These are phyloP conservation scores for Alternaria burnsii DNA, from an alignment of 2,329 filamentous ascomycete species.

Conservation along the genomic window DNA sequence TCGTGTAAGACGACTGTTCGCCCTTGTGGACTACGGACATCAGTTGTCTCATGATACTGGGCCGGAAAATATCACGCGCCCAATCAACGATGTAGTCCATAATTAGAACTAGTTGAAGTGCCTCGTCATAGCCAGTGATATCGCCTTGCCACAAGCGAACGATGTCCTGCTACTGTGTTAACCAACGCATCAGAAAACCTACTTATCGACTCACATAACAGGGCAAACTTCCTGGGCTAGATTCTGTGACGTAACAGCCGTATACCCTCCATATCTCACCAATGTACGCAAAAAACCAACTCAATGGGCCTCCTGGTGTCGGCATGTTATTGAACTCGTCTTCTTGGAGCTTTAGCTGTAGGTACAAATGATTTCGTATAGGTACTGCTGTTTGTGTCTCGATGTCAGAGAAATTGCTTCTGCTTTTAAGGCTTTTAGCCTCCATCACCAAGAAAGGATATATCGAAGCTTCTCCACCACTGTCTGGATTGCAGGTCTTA, in stretches of 20 bases:
- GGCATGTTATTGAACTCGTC: conserved; percentile 21
- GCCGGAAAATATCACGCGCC: conserved; percentile 27
- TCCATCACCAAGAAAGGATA: conserved; percentile 33
- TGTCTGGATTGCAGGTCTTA: conserved; percentile 22
- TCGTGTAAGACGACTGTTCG: conserved; percentile 1
- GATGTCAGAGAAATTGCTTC: conserved; percentile 23
- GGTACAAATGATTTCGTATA: conserved; percentile 19
- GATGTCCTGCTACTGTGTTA: not conserved
- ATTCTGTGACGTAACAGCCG: conserved; percentile 12
- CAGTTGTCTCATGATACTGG: conserved; percentile 27
- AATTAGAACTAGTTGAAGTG: conserved; percentile 31
- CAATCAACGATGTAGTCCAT: conserved; percentile 35
- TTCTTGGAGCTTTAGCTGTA: conserved; percentile 23
- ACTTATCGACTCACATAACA: not conserved
- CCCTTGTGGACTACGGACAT: conserved; percentile 11
- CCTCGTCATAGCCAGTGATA: conserved; percentile 22
- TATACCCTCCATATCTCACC: conserved; percentile 32
- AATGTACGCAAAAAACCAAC: conserved; percentile 27
- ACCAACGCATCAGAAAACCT: not conserved
- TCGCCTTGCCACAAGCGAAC: conserved; percentile 27
- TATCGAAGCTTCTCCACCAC: conserved; percentile 13
- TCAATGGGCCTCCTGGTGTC: conserved; percentile 25
- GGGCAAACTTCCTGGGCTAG: not conserved
- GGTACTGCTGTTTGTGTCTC: conserved; percentile 27
- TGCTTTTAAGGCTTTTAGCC: conserved; percentile 25